These are phyloP conservation scores for Daldinia grandis DNA, from an alignment of 495 filamentous ascomycete species.

Conservation along the genomic window DNA sequence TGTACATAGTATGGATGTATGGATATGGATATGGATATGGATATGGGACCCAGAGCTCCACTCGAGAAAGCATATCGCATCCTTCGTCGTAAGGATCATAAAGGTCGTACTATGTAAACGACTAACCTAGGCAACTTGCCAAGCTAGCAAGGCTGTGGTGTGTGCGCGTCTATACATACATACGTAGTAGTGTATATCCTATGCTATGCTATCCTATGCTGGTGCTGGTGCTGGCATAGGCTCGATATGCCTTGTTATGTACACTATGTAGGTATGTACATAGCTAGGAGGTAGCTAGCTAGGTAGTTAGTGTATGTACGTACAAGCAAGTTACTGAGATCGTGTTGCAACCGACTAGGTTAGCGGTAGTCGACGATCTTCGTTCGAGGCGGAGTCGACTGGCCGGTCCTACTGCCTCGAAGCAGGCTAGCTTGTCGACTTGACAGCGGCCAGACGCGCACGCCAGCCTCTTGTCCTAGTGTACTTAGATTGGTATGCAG, in stretches of 20 bases:
- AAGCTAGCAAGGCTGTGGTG: constrained; percentile 33
- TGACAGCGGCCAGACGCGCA: constrained; percentile 38
- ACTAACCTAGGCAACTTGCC: constrained; percentile 31
- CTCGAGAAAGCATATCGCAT: constrained; percentile 36
- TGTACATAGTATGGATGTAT: no score
- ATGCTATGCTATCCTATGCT: no score
- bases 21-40: no score
- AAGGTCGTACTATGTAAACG: constrained; percentile 30
- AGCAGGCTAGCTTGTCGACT: constrained; percentile 43
- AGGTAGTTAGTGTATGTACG: no score
- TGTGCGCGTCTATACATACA: constrained; percentile 7
- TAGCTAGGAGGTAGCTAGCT: no score
- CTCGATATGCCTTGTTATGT: no score
- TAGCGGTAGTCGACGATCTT: constrained; percentile 50
- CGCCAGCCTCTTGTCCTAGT: constrained; percentile 29
- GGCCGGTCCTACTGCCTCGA: constrained; percentile 52
- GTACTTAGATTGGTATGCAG: no score
- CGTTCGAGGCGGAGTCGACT: constrained; percentile 48
- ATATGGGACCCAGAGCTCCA: constrained; percentile 26
- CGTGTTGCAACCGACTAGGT: constrained; percentile 46
- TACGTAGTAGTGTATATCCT: no score
- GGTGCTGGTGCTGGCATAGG: not conserved
- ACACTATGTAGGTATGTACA: not conserved
- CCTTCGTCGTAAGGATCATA: constrained; percentile 41
- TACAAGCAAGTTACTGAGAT: constrained; percentile 44